Conservation (phyloP, 1,284 basidiomycete genomes). For the Wallemia hederae region DNA sequence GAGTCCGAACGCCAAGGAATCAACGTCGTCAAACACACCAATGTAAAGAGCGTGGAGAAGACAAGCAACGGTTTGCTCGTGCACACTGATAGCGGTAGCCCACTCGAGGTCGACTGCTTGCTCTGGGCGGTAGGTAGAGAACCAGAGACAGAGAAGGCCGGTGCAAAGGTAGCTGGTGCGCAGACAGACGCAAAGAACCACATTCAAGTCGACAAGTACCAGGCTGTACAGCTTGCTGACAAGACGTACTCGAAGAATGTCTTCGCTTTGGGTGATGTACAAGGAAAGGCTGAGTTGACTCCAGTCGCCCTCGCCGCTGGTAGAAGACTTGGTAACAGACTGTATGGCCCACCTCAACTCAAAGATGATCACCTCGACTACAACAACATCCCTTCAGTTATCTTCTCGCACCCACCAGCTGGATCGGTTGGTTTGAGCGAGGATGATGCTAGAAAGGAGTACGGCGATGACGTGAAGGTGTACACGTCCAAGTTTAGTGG, state of each 20-base stretch:
- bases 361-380: slow-evolving; percentile 70
- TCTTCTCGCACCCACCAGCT: slow-evolving; percentile 86
- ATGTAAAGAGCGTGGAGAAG: slow-evolving; percentile 45
- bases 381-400: slow-evolving; percentile 61
- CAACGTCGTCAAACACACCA: slow-evolving; percentile 48
- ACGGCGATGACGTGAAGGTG: slow-evolving; percentile 63
- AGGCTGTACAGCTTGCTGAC: slow-evolving; percentile 16
- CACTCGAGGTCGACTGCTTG: slow-evolving; percentile 56
- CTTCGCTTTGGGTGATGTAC: slow-evolving; percentile 68
- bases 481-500: slow-evolving; percentile 30
- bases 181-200: slow-evolving; percentile 48
- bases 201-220: slow-evolving; percentile 68
- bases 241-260: slow-evolving; percentile 41
- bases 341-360: slow-evolving; percentile 61
- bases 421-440: slow-evolving; percentile 80
- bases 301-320: slow-evolving; percentile 98
- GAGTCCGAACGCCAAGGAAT: slow-evolving; percentile 88
- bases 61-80: slow-evolving; percentile 36
- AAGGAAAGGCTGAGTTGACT: slow-evolving; percentile 69
- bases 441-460: slow-evolving; percentile 57
- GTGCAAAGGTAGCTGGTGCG: slow-evolving; percentile 47
- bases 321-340: slow-evolving; percentile 52
- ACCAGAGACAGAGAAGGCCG: slow-evolving; percentile 46
- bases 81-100: slow-evolving; percentile 34
- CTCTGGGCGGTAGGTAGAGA: slow-evolving; percentile 87